Evolutionary conservation across 306 rosid species (phyloP), one percentile per base, ranked within the genome.

Genomic region (Adenanthera pavonina): DNA sequence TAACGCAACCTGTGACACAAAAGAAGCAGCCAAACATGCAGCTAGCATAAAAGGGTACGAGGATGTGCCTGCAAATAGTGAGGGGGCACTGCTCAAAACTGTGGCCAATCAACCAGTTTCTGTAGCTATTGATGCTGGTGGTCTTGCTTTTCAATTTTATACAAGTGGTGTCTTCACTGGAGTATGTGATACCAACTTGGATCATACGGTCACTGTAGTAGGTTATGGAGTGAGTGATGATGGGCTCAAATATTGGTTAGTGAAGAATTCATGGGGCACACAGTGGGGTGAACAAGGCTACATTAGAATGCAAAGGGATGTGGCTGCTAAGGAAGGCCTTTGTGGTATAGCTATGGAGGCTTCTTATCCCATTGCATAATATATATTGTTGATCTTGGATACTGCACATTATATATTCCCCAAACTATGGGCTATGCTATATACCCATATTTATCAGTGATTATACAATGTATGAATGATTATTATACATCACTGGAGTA

Each of bases 271-370:
- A 35, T 80, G 85, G 85, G 87, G 85, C 2, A 6, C 38, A 35
- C 40, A 72, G 2, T 85, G 88, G 88, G 88, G 85, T 20, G 83
- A 85, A n/a, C 1, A 73, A 14, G 88, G 84, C 9, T 85, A 85
- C 65, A 78, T 81, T 2, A 52, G 72, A 38, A 77, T 85, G 64
- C 85, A 78, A 17, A 81, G 87, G 36, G 83, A 81, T 64, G 33
- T 84, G 35, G 73, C 17, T 33, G 85, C 87, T 4, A 20, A 14
- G 11, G 74, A 84, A 74, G 87, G 87, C 41, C 80, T 77, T 13
- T 78, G 86, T 75, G 87, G 87, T 30, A 81, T 87, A 43, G 90
- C 87, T 25, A 74, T 74, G 80, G 38, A 78, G 20, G 77, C 85
- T 36, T 83, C 89, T 72, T 86, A 83, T 38, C 85, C 87, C 43